These are phyloP conservation scores for Coemansia sp. DNA, from an alignment of 192 early-diverging fungal genomes.

Conservation along the genomic window DNA sequence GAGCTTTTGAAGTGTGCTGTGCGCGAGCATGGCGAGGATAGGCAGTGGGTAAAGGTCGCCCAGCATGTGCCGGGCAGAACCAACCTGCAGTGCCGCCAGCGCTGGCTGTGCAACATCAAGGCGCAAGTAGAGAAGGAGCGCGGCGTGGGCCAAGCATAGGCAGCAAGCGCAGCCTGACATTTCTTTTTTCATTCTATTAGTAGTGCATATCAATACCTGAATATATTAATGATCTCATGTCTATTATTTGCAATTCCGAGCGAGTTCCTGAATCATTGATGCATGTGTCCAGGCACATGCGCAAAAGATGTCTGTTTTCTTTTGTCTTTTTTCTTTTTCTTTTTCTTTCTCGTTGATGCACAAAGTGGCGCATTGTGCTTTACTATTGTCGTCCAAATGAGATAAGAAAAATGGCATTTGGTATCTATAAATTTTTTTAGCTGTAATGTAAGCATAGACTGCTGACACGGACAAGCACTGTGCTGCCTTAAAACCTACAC, in stretches of 20 bases:
- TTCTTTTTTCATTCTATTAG: neutral
- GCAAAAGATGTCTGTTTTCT: constrained; percentile 4
- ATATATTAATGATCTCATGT: neutral
- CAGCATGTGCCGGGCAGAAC: constrained; percentile 53
- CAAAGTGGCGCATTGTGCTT: neutral
- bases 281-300: neutral
- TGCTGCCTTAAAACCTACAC: neutral
- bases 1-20: constrained; percentile 44
- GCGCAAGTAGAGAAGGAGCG: constrained; percentile 52
- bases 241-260: constrained; percentile 7
- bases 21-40: constrained; percentile 51
- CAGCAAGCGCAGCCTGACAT: neutral
- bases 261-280: neutral
- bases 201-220: neutral
- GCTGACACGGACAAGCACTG: neutral
- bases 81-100: constrained; percentile 55
- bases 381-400: neutral
- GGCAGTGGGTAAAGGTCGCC: constrained; percentile 57
- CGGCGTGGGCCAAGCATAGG: constrained; percentile 14
- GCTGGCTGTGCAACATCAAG: constrained; percentile 58
- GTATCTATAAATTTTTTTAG: neutral
- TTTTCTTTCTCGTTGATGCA: neutral
- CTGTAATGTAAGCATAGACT: neutral
- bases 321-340: neutral
- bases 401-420: neutral